Percentiles rank a stretch among this genome's conserved stretches.
phyloP scores from a whole-genome alignment of 495 filamentous ascomycete genomes.

The Apodospora peruviana region DNA sequence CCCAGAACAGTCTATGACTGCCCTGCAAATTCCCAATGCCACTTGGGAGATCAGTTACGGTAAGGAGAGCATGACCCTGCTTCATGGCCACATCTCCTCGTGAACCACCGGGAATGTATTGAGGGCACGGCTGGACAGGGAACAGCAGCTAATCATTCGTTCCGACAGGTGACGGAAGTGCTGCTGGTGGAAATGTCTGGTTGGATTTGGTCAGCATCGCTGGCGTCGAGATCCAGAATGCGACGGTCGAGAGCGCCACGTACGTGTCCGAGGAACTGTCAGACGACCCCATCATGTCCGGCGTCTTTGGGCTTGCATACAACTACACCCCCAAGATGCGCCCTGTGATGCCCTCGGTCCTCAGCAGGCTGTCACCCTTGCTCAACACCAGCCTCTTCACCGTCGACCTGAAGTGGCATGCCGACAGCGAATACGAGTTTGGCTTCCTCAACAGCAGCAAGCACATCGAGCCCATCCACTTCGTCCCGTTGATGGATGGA shows the following conservation, averaged over 20 bases:
- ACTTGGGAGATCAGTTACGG: constrained; percentile 69
- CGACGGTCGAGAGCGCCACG: constrained; percentile 46
- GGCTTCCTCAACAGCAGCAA: constrained; percentile 62
- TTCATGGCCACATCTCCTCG: neutral
- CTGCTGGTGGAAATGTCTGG: constrained; percentile 32
- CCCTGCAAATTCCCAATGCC: constrained; percentile 40
- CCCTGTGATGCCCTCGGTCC: constrained; percentile 55
- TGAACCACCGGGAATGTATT: neutral
- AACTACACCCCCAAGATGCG: constrained; percentile 31
- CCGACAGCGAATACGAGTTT: constrained; percentile 67
- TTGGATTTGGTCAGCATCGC: constrained; percentile 31
- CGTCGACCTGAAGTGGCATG: constrained; percentile 59
- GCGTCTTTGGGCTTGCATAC: constrained; percentile 34
- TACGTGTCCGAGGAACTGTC: constrained; percentile 24
- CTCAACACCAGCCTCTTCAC: constrained; percentile 56
- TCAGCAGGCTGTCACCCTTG: constrained; percentile 56
- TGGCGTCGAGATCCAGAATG: constrained; percentile 50
- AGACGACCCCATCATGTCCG: constrained; percentile 21
- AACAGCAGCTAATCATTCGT: neutral
- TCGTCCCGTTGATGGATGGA: constrained; percentile 55
- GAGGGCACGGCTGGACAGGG: neutral
- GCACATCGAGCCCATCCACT: constrained; percentile 47
- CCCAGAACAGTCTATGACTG: constrained; percentile 56
- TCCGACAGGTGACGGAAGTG: constrained; percentile 18
- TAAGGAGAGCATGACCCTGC: constrained; percentile 30